phyloP scores from a whole-genome alignment of 345 rosid genomes.

The Cardiospermum halicacabum region DNA sequence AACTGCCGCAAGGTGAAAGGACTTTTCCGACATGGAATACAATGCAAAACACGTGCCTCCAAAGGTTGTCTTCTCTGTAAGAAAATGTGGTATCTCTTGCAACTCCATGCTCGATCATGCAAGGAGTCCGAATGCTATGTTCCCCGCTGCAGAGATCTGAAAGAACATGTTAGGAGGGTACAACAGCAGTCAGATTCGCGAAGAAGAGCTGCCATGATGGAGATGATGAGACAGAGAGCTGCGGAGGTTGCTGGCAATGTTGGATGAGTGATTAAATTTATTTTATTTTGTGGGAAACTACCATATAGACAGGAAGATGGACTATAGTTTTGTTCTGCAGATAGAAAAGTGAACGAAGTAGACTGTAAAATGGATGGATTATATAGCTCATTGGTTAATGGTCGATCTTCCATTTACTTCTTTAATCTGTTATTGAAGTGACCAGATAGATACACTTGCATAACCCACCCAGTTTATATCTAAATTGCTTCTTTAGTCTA shows the following conservation, averaged over 20 bases:
- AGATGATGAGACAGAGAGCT: conserved; percentile 99
- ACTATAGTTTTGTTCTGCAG: conserved; percentile 28
- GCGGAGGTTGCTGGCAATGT: conserved; percentile 92
- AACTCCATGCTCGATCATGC: conserved; percentile 98
- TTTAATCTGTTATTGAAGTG: no score
- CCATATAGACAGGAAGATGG: conserved; percentile 20
- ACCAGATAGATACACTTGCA: no score
- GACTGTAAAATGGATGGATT: conserved; percentile 7
- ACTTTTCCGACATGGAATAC: conserved; percentile 89
- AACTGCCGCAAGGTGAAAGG: conserved; percentile 98
- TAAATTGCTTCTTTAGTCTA: no score
- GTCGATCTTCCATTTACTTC: no score
- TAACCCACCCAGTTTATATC: no score
- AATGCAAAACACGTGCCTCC: conserved; percentile 83
- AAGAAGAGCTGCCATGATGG: conserved; percentile 99
- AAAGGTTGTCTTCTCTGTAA: conserved; percentile 94
- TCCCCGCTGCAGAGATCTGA: conserved; percentile 98
- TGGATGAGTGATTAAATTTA: conserved; percentile 35
- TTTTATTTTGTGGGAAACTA: conserved; percentile 15
- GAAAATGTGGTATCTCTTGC: conserved; percentile 98
- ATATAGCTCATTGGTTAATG: conserved; percentile 21
- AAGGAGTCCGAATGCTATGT: conserved; percentile 91
- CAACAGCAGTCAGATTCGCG: conserved; percentile 97
- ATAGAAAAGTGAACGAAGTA: conserved; percentile 16
- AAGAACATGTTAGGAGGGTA: conserved; percentile 87